phyloP scores from a whole-genome alignment of 2,329 filamentous ascomycete species.

The Aspergillus neotritici region DNA sequence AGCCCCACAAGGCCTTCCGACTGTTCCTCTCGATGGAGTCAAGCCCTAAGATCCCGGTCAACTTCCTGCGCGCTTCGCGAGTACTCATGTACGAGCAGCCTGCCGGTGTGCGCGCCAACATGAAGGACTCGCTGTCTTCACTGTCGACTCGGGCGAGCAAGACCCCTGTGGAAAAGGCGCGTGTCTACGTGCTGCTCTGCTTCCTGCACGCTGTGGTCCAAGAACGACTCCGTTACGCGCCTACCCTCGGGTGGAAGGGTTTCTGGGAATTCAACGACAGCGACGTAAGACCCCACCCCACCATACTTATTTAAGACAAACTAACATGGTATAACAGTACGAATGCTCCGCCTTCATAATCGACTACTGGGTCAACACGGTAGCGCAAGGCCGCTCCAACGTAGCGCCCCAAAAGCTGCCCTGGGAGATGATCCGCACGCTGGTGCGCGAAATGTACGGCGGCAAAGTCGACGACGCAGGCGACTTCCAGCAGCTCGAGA shows the following conservation, averaged over 20 bases:
- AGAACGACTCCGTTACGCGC: constrained; percentile 88
- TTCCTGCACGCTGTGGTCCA: constrained; percentile 96
- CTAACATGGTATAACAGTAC: constrained; percentile 55
- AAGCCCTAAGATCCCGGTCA: constrained; percentile 93
- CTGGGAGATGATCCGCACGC: constrained; percentile 89
- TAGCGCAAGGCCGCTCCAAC: constrained; percentile 81
- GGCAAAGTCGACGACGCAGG: constrained; percentile 92
- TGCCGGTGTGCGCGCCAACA: constrained; percentile 91
- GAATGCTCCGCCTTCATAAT: constrained; percentile 96
- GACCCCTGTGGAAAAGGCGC: constrained; percentile 81
- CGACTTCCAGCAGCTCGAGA: constrained; percentile 69
- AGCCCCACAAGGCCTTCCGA: constrained; percentile 86
- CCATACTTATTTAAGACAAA: background rate
- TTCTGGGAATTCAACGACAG: constrained; percentile 99
- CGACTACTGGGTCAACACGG: constrained; percentile 83
- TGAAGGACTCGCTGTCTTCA: constrained; percentile 92
- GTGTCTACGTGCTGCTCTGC: constrained; percentile 83
- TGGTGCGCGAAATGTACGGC: constrained; percentile 91
- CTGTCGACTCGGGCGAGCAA: constrained; percentile 70
- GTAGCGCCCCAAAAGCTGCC: constrained; percentile 90
- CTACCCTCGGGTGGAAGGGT: constrained; percentile 91
- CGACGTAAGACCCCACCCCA: constrained; percentile 64
- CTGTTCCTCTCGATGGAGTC: constrained; percentile 98
- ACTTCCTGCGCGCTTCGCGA: constrained; percentile 83
- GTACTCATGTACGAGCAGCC: constrained; percentile 98